phyloP scores from a whole-genome alignment of 768 basidiomycete genomes.

The Neoboletus subvelutipes region DNA sequence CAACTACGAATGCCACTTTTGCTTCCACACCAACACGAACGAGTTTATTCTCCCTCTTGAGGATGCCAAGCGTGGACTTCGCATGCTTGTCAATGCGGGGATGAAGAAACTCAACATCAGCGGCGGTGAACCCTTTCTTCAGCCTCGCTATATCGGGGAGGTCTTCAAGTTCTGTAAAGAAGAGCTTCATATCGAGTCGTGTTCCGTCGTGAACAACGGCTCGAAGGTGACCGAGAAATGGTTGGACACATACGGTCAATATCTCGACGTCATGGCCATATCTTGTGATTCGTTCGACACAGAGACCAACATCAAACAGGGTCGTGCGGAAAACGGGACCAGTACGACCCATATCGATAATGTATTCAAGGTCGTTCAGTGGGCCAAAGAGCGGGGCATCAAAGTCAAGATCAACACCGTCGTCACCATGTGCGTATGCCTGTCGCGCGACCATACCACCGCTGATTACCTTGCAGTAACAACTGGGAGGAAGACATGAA shows the following conservation, averaged over 20 bases:
- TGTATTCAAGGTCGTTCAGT: conserved; percentile 37
- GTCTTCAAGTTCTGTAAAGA: conserved; percentile 39
- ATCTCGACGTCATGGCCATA: conserved; percentile 42
- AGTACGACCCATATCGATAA: conserved; percentile 31
- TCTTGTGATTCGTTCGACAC: conserved; percentile 41
- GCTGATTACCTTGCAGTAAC: conserved; percentile 20
- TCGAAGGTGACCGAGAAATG: conserved; percentile 44
- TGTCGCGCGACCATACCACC: neutral
- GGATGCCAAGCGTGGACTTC: conserved; percentile 35
- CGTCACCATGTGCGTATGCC: conserved; percentile 27
- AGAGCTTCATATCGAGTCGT: conserved; percentile 36
- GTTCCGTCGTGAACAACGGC: conserved; percentile 36
- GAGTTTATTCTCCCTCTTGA: conserved; percentile 35
- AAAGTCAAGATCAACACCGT: conserved; percentile 39
- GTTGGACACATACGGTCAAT: conserved; percentile 39
- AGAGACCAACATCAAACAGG: conserved; percentile 36
- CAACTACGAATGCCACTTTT: conserved; percentile 42
- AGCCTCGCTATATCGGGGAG: conserved; percentile 39
- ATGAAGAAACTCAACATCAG: conserved; percentile 40
- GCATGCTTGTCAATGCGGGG: conserved; percentile 32
- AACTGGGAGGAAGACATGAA: conserved; percentile 45
- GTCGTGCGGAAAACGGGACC: conserved; percentile 34
- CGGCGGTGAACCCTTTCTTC: conserved; percentile 39
- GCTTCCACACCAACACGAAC: conserved; percentile 42
- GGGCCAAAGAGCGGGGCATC: conserved; percentile 37